Conservation (phyloP, 2,329 filamentous ascomycete species). For the Balansia obtecta region DNA sequence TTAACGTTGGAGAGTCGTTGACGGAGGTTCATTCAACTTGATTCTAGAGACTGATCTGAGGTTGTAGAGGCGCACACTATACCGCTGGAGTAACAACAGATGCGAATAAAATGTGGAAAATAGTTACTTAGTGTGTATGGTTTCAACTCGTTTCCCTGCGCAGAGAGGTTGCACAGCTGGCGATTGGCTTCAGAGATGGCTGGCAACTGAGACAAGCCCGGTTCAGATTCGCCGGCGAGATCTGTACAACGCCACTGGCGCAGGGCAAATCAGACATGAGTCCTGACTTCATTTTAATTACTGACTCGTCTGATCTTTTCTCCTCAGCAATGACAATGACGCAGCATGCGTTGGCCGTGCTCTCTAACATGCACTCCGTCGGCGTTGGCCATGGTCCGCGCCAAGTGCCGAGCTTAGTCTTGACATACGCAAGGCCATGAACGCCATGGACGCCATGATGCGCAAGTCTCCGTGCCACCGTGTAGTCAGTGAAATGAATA, state of each 20-base stretch:
- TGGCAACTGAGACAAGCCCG: background rate
- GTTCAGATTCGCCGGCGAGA: background rate
- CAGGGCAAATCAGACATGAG: background rate
- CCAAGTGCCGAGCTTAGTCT: background rate
- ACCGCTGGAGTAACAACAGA: too few species aligned
- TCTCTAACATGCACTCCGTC: background rate
- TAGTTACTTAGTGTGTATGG: too few species aligned
- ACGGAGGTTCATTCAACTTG: too few species aligned
- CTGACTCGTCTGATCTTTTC: background rate
- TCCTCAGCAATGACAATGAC: too few species aligned
- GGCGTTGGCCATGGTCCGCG: background rate
- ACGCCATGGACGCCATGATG: too few species aligned
- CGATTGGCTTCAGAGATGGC: background rate
- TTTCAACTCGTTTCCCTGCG: background rate
- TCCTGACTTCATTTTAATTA: background rate
- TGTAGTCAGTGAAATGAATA: background rate
- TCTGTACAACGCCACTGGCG: background rate
- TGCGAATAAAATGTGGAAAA: too few species aligned
- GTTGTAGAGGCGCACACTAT: too few species aligned
- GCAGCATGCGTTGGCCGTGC: background rate
- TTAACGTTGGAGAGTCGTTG: too few species aligned
- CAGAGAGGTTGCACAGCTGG: background rate
- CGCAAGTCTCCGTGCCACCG: background rate
- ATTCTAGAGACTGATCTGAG: too few species aligned
- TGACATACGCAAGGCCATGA: background rate